Evolutionary conservation across 208 protist species (phyloP).

Genomic region (Trypanosoma mega): DNA sequence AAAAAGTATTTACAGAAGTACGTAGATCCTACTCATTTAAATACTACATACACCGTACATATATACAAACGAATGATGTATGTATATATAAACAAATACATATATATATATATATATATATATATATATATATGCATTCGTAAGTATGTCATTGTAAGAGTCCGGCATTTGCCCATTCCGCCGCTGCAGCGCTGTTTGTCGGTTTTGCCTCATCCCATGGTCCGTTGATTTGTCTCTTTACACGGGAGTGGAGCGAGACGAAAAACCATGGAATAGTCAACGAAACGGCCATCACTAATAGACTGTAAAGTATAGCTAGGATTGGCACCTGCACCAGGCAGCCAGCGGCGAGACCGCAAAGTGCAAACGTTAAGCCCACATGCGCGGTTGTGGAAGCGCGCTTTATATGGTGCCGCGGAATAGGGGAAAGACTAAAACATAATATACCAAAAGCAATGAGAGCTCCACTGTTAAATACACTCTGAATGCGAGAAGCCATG

Average conservation of each 20-base stretch:
- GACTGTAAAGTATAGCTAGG: slow-evolving; percentile 58
- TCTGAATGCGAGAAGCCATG: slow-evolving; percentile 80
- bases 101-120: slow-evolving; percentile 3
- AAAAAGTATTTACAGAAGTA: too few relatives aligned
- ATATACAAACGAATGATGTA: too few relatives aligned
- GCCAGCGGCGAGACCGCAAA: slow-evolving; percentile 51
- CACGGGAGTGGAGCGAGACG: slow-evolving; percentile 64
- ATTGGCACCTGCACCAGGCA: slow-evolving; percentile 61
- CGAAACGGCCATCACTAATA: slow-evolving; percentile 45
- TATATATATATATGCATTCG: not conserved
- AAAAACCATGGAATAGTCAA: slow-evolving; percentile 84
- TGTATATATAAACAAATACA: not conserved
- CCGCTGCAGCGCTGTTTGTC: slow-evolving; percentile 89
- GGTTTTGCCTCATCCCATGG: slow-evolving; percentile 92
- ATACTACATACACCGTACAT: too few relatives aligned
- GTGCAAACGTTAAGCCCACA: slow-evolving; percentile 59
- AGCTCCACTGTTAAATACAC: slow-evolving; percentile 55
- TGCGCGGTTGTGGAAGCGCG: slow-evolving; percentile 57
- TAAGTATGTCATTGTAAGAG: slow-evolving; percentile 42
- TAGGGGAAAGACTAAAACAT: slow-evolving; percentile 84
- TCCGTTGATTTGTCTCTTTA: slow-evolving; percentile 89
- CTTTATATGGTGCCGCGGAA: slow-evolving; percentile 67
- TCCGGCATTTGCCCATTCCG: slow-evolving; percentile 88
- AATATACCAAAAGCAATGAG: slow-evolving; percentile 85
- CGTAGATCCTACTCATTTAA: too few relatives aligned